Evolutionary conservation across 345 rosid genomes (phyloP), one percentile per base, ranked within the genome.

Genomic region (Jatropha curcas): DNA sequence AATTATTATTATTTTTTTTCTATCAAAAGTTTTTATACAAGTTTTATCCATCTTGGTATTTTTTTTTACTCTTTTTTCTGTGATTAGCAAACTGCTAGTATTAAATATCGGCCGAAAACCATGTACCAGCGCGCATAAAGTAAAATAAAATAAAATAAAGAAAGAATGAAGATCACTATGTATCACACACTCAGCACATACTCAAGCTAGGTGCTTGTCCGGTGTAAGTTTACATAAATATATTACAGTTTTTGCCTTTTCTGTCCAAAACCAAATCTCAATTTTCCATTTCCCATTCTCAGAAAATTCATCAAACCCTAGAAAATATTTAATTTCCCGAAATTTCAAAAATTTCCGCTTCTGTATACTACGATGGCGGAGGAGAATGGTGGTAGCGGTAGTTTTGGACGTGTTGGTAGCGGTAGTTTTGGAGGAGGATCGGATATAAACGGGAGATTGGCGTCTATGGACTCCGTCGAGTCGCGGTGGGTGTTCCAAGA

Each of bases 401-500:
- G 79, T n/a, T n/a, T 28, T 1, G 77, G 76, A 10, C n/a, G n/a
- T n/a, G n/a, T n/a, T n/a, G 86, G 83, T 9, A 81, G 84, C 17
- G 46, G 74, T 34, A 58, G 79, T n/a, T n/a, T 28, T 1, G 77
- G 76, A 10, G 86, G 83, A 35, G 82, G 87, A 81, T 83, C 85
- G 48, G 97, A 86, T 73, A 79, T 71, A 71, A 84, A 58, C 66
- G 86, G 88, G 24, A 82, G 86, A 57, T 48, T 85, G 65, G 82
- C 77, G 19, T 95, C 98, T 24, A 78, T 89, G 83, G 98, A 92
- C 82, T 92, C 96, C 14, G 45, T 78, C 50, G 99, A 91, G 78
- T 95, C 97, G 62, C 90, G 97, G 7, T 95, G 99, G 99, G 98
- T 95, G 53, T 91, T 86, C 74, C 97, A 87, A 71, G 91, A 90